Base-by-base conservation (phyloP, 208 protist species). In the Acanthamoeba healyi region DNA sequence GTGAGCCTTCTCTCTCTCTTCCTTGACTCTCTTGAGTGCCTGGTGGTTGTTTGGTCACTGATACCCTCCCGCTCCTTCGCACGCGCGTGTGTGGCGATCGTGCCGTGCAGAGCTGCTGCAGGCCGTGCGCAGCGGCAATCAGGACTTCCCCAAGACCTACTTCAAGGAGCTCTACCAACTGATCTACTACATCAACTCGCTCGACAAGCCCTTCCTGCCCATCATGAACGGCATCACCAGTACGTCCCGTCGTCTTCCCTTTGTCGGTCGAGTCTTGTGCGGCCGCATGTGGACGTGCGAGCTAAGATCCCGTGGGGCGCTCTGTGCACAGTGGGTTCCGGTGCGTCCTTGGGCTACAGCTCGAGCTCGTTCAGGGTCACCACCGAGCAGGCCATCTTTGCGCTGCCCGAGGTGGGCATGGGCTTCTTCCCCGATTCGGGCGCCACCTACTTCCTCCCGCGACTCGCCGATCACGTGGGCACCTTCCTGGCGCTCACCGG, bases 201-300 rank as follows among this genome's bases (percentile, higher is more conserved):
- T 90, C 19, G 38, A 56, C 19, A 56, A 90, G 49, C 82, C 82
- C 38, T 90, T 67, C 56, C 38, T 90, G 10, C 82, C 82, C 22
- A 38, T 90, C 46, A 90, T 90, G 82, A 90, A 90, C 56, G 82
- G 82, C 38, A 90, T 90, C 12, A 32, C 82, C 26, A 65, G 82
- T 90, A 90, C 44, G 82, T n/a, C n/a, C n/a, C n/a, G n/a, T n/a
- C n/a, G n/a, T n/a, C n/a, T n/a, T n/a, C n/a, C n/a, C n/a, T n/a
- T n/a, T n/a, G n/a, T n/a, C n/a, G n/a, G n/a, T n/a, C n/a, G n/a
- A n/a, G n/a, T n/a, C n/a, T n/a, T n/a, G n/a, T n/a, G n/a, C n/a
- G n/a, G n/a, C n/a, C n/a, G n/a, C n/a, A n/a, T n/a, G n/a, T n/a
- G n/a, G n/a, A n/a, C n/a, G n/a, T n/a, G n/a, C n/a, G n/a, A n/a